Conservation (phyloP, 2,329 filamentous ascomycete species). For the Colletotrichum noveboracense region DNA sequence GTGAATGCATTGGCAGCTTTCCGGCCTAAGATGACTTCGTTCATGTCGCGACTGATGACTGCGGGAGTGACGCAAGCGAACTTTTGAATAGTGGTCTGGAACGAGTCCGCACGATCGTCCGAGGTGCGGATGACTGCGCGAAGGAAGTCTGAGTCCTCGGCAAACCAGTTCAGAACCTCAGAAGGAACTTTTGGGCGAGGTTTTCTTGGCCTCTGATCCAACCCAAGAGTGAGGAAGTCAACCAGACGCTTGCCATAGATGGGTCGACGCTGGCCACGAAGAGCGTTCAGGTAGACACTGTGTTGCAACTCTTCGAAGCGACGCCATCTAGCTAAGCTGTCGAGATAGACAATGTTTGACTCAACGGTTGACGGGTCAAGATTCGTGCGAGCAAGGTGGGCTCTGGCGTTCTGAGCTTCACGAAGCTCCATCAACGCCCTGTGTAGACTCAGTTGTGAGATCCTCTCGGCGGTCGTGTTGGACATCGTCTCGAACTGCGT, state of each 20-base stretch:
- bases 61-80: slow-evolving; percentile 94
- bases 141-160: slow-evolving; percentile 69
- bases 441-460: slow-evolving; percentile 73
- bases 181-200: slow-evolving; percentile 65
- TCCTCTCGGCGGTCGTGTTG: slow-evolving; percentile 54
- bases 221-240: slow-evolving; percentile 72
- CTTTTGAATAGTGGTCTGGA: slow-evolving; percentile 80
- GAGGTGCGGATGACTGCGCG: slow-evolving; percentile 75
- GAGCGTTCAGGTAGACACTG: slow-evolving; percentile 79
- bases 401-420: slow-evolving; percentile 69
- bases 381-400: slow-evolving; percentile 58
- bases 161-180: slow-evolving; percentile 76
- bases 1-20: slow-evolving; percentile 63
- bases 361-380: slow-evolving; percentile 72
- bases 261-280: slow-evolving; percentile 80
- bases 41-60: slow-evolving; percentile 81
- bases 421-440: slow-evolving; percentile 72
- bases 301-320: slow-evolving; percentile 81
- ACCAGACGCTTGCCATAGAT: slow-evolving; percentile 83
- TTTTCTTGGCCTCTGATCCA: slow-evolving; percentile 62
- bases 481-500: slow-evolving; percentile 73
- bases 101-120: slow-evolving; percentile 71
- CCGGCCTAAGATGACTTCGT: slow-evolving; percentile 68
- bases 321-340: slow-evolving; percentile 71
- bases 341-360: slow-evolving; percentile 74